These are phyloP conservation scores for Rhizopogon rudus DNA, from an alignment of 768 basidiomycete genomes.

Conservation along the genomic window DNA sequence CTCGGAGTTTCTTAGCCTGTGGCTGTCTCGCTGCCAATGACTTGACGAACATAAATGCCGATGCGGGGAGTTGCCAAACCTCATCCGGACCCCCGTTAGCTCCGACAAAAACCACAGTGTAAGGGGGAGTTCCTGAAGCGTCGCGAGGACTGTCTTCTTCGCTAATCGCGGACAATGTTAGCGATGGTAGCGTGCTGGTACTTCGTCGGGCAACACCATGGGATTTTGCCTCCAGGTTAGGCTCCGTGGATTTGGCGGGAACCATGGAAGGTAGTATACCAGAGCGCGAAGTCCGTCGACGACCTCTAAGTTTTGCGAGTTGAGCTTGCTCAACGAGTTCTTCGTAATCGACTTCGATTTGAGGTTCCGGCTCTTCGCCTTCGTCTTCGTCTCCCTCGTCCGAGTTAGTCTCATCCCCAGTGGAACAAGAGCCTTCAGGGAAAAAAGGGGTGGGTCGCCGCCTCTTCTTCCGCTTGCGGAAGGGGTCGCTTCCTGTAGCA, in stretches of 20 bases:
- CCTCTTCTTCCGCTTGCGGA: conserved; percentile 1
- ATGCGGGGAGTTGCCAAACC: background rate
- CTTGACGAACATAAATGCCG: background rate
- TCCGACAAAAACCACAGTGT: background rate
- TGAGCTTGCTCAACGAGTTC: background rate
- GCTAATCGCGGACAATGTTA: background rate
- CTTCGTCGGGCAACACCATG: background rate
- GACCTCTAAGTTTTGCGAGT: background rate
- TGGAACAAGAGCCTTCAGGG: background rate
- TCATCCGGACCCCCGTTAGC: background rate
- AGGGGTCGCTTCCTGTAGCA: conserved; percentile 4
- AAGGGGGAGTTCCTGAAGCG: background rate
- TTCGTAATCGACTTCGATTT: background rate
- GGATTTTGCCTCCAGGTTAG: background rate
- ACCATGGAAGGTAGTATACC: background rate
- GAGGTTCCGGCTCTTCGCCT: background rate
- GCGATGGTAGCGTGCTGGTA: background rate
- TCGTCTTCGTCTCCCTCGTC: background rate
- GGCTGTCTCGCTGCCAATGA: background rate
- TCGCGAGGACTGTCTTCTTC: background rate
- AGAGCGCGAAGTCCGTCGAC: background rate
- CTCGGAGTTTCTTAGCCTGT: background rate
- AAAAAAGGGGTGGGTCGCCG: background rate
- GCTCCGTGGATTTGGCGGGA: background rate
- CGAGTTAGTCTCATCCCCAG: background rate